Conservation (phyloP, 2,329 filamentous ascomycete species). For the Lecanicillium sp. region DNA sequence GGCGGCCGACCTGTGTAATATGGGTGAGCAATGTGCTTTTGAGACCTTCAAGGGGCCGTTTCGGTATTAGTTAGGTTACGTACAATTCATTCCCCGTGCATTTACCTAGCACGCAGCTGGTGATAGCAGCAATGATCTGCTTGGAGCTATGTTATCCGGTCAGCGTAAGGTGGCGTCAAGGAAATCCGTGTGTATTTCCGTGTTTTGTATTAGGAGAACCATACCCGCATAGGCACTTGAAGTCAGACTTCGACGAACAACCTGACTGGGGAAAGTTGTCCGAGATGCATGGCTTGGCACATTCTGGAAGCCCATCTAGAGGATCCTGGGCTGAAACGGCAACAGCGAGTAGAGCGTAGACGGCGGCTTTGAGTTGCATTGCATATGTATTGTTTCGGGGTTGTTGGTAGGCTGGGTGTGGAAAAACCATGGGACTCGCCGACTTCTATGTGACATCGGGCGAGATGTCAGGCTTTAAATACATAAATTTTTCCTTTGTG, state of each 20-base stretch:
- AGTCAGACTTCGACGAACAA: conserved; percentile 14
- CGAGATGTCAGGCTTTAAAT: no score
- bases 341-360: conserved; percentile 19
- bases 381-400: no score
- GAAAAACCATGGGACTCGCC: no score
- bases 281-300: conserved; percentile 13
- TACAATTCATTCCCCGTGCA: neutral
- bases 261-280: conserved; percentile 15
- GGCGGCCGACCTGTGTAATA: neutral
- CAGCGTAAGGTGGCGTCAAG: no score
- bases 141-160: neutral
- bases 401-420: no score
- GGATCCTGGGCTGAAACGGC: conserved; percentile 17
- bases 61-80: neutral
- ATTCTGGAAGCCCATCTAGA: neutral
- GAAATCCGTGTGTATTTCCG: no score
- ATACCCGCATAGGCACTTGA: conserved; percentile 16
- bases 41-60: neutral
- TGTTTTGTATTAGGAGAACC: neutral
- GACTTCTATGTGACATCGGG: no score
- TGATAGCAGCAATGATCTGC: neutral
- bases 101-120: neutral
- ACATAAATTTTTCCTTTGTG: no score
- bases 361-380: conserved; percentile 20
- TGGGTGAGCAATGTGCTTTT: neutral